These are phyloP conservation scores for Beauveria sp. DNA, from an alignment of 2,329 filamentous ascomycete genomes.

Conservation along the genomic window DNA sequence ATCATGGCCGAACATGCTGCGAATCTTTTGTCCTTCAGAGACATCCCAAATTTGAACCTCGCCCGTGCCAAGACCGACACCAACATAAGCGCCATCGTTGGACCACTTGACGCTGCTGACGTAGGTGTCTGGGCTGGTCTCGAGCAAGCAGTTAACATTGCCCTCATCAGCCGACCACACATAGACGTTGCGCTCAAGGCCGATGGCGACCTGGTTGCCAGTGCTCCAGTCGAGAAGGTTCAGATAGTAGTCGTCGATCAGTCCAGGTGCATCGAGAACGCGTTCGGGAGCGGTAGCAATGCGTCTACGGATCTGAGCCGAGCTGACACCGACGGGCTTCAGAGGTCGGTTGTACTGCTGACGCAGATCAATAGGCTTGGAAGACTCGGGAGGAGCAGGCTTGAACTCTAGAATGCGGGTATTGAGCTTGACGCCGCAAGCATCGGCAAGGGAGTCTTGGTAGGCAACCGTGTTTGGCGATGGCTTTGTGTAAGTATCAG, in stretches of 20 bases:
- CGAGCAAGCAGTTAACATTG: slow-evolving; percentile 78
- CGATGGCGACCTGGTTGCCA: slow-evolving; percentile 95
- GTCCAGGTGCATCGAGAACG: slow-evolving; percentile 88
- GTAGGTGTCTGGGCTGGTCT: slow-evolving; percentile 85
- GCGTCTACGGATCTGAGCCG: slow-evolving; percentile 82
- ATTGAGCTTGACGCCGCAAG: slow-evolving; percentile 87
- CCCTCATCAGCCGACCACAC: slow-evolving; percentile 97
- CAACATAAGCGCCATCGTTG: slow-evolving; percentile 90
- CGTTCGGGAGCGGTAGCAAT: slow-evolving; percentile 93
- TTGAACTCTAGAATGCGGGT: slow-evolving; percentile 97
- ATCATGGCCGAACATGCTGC: slow-evolving; percentile 97
- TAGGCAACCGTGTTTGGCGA: slow-evolving; percentile 86
- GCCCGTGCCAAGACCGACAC: slow-evolving; percentile 87
- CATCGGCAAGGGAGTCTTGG: slow-evolving; percentile 81
- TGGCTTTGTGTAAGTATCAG: slow-evolving; percentile 63
- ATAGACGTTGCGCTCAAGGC: slow-evolving; percentile 93
- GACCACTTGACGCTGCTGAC: slow-evolving; percentile 99
- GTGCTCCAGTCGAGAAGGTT: slow-evolving; percentile 98
- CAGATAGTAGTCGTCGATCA: slow-evolving; percentile 98
- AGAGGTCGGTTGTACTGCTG: slow-evolving; percentile 97
- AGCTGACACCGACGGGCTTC: slow-evolving; percentile 63
- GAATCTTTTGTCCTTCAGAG: slow-evolving; percentile 87
- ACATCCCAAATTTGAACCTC: slow-evolving; percentile 99
- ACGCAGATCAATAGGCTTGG: slow-evolving; percentile 93
- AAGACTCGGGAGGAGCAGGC: slow-evolving; percentile 94